Percentiles rank a stretch among this genome's conserved stretches.
Evolutionary conservation across 2,329 filamentous ascomycete genomes (phyloP).

Genomic region (Penicillium hesseltinei): DNA sequence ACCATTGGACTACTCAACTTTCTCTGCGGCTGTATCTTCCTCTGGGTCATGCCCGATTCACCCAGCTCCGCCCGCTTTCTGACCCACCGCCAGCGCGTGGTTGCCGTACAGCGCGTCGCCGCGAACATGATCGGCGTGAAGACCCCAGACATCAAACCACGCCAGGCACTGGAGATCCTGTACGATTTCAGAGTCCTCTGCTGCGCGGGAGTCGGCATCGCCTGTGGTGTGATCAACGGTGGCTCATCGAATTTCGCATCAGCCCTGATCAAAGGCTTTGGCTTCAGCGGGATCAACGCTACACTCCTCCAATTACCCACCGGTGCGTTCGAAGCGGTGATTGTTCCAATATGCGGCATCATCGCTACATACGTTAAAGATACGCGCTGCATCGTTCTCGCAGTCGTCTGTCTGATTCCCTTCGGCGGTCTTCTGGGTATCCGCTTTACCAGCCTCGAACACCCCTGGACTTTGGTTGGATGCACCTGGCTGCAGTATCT

Average conservation of each 20-base stretch:
- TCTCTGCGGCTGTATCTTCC: conserved; percentile 38
- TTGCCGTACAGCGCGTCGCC: conserved; percentile 43
- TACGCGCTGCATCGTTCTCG: conserved; percentile 33
- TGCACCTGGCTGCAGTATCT: conserved; percentile 55
- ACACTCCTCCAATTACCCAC: conserved; percentile 37
- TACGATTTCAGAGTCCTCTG: conserved; percentile 42
- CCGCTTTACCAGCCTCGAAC: conserved; percentile 46
- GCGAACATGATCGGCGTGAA: conserved; percentile 46
- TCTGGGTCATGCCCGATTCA: conserved; percentile 39
- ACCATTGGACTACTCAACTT: conserved; percentile 47
- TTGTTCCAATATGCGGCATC: conserved; percentile 40
- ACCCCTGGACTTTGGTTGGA: conserved; percentile 52
- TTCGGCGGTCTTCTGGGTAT: conserved; percentile 53
- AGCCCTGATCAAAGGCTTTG: conserved; percentile 47
- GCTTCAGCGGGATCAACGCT: conserved; percentile 31
- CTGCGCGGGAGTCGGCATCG: conserved; percentile 43
- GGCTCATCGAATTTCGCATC: conserved; percentile 51
- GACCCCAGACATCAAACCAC: conserved; percentile 34
- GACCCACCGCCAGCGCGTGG: conserved; percentile 38
- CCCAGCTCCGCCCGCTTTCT: conserved; percentile 41
- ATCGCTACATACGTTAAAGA: conserved; percentile 47
- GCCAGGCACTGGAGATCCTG: conserved; percentile 41
- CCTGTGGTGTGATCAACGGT: conserved; percentile 51
- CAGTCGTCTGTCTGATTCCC: conserved; percentile 30
- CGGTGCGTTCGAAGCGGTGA: conserved; percentile 34